phyloP scores from a whole-genome alignment of 2,329 filamentous ascomycete species.

The Amesomyces nigricolor region DNA sequence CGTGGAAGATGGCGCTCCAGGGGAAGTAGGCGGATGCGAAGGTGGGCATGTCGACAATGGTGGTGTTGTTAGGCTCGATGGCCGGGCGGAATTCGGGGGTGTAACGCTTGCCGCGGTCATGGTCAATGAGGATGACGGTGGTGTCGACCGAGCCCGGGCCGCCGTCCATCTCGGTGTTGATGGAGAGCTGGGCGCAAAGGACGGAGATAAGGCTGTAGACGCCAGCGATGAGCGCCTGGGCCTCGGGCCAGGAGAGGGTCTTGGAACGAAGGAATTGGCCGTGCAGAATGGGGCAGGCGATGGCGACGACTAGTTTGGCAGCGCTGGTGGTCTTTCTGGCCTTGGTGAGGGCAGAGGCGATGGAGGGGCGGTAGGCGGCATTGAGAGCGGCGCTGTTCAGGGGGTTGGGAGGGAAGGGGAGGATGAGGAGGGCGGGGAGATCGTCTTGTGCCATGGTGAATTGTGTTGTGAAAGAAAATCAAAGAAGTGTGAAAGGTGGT shows the following conservation, averaged over 20 bases:
- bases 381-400: conserved; percentile 46
- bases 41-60: conserved; percentile 44
- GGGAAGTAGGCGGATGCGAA: conserved; percentile 50
- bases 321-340: conserved; percentile 38
- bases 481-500: background rate
- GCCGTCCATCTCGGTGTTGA: conserved; percentile 52
- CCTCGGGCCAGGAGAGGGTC: conserved; percentile 56
- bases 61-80: conserved; percentile 41
- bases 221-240: conserved; percentile 68
- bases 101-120: conserved; percentile 38
- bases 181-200: conserved; percentile 58
- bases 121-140: conserved; percentile 67
- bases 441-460: conserved; percentile 24
- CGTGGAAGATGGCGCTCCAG: conserved; percentile 62
- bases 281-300: conserved; percentile 58
- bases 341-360: conserved; percentile 49
- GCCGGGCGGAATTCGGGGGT: conserved; percentile 32
- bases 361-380: conserved; percentile 54
- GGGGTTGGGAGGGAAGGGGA: conserved; percentile 58
- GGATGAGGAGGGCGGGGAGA: conserved; percentile 52
- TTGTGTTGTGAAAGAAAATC: background rate
- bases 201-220: conserved; percentile 73
- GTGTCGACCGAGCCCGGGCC: conserved; percentile 68
- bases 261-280: conserved; percentile 45
- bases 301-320: conserved; percentile 46